phyloP scores from a whole-genome alignment of 2,329 filamentous ascomycete species.

The Grosmannia huntii region DNA sequence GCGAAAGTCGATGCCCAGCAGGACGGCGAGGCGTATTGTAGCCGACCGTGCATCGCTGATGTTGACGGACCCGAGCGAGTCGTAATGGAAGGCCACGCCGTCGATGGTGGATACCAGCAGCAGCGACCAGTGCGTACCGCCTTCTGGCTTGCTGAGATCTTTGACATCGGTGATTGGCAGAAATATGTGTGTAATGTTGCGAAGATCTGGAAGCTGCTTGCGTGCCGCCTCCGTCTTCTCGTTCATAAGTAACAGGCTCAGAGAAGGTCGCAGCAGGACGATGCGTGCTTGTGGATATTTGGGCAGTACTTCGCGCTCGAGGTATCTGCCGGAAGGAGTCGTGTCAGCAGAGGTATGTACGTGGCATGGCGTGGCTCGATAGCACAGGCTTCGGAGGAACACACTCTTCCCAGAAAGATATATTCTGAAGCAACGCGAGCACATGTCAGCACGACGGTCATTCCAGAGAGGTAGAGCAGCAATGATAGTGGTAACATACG shows the following conservation, averaged over 20 bases:
- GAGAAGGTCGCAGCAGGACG: slow-evolving; percentile 78
- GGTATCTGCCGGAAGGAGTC: slow-evolving; percentile 39
- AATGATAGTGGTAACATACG: slow-evolving; percentile 33
- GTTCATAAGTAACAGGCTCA: slow-evolving; percentile 83
- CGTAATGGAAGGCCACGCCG: slow-evolving; percentile 91
- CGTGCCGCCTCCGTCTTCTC: slow-evolving; percentile 26
- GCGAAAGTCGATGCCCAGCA: slow-evolving; percentile 54
- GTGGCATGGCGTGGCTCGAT: not conserved
- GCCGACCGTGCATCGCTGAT: slow-evolving; percentile 58
- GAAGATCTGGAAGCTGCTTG: slow-evolving; percentile 58
- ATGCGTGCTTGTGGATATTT: slow-evolving; percentile 76
- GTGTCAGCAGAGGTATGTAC: not conserved
- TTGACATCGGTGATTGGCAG: slow-evolving; percentile 85
- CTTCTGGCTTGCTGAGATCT: slow-evolving; percentile 66
- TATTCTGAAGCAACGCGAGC: slow-evolving; percentile 47
- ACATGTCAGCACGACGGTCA: not conserved
- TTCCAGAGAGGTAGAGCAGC: not conserved
- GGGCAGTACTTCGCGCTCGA: slow-evolving; percentile 77
- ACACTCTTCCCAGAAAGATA: slow-evolving; percentile 96
- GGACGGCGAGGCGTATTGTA: slow-evolving; percentile 51
- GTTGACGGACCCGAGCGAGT: slow-evolving; percentile 70
- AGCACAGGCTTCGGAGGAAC: slow-evolving; percentile 7
- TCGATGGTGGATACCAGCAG: slow-evolving; percentile 83
- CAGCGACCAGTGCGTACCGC: slow-evolving; percentile 88
- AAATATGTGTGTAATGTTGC: slow-evolving; percentile 78